Percentiles rank a stretch among this genome's conserved stretches.
phyloP scores from a whole-genome alignment of 148 eudicot species.

The Camellia granthamiana region DNA sequence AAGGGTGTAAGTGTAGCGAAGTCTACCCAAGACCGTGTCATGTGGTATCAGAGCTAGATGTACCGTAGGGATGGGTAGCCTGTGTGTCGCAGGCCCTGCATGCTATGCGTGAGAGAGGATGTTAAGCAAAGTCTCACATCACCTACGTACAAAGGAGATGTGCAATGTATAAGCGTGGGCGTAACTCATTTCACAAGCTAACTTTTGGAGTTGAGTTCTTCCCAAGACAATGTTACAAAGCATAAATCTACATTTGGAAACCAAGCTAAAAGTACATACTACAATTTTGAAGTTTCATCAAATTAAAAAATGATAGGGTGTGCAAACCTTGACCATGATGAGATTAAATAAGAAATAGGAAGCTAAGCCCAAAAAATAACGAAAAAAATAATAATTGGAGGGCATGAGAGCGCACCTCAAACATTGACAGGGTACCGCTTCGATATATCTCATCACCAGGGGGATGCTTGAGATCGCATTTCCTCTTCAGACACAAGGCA shows the following conservation, averaged over 20 bases:
- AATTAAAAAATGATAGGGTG: not conserved
- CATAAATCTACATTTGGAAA: not conserved
- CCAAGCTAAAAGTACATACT: not conserved
- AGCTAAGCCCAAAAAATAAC: not conserved
- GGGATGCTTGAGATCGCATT: conserved; percentile 98
- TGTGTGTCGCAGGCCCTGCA: too few species aligned
- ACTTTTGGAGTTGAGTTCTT: too few species aligned
- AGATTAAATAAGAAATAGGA: not conserved
- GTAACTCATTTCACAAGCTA: too few species aligned
- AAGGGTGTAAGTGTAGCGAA: too few species aligned
- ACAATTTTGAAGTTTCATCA: not conserved
- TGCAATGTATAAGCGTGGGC: too few species aligned
- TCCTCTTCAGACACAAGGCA: conserved; percentile 46
- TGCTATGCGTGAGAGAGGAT: too few species aligned
- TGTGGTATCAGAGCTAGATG: too few species aligned
- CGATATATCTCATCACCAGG: conserved; percentile 99
- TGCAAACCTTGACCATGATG: not conserved
- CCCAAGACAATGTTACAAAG: not conserved
- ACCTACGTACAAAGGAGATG: too few species aligned
- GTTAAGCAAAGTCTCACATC: too few species aligned
- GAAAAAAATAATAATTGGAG: not conserved
- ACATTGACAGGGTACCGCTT: conserved; percentile 93
- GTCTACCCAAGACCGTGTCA: too few species aligned
- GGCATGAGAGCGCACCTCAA: conserved; percentile 59
- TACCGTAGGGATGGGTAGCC: too few species aligned